Base-by-base conservation (phyloP, 805 yeast species). In the Kazachstania taianensis region DNA sequence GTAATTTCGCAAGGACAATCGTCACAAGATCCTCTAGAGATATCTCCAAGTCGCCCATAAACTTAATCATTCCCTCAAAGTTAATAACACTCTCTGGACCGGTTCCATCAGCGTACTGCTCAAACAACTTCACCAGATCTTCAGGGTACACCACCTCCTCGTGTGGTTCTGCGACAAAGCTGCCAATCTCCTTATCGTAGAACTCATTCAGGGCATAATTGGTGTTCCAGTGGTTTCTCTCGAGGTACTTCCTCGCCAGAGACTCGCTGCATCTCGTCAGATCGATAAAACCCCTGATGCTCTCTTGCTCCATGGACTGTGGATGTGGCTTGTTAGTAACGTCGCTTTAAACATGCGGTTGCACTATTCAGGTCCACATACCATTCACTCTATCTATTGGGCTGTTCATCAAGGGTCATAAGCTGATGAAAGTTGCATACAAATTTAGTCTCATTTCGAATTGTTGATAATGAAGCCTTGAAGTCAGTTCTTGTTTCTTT, bases 21-120 rank as follows among this genome's bases (percentile, higher is more conserved):
- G 84, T 78, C 5, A 65, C 70, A 7, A 74, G 65, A 50, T 87
- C 86, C 45, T 89, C 97, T 1, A 86, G 79, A 10, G 74, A 74
- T 26, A 79, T 65, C 0, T 72, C 76, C 32, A 89, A 59, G 46
- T 79, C 94, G 12, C 65, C 66, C 16, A 89, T 61, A 47, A 78
- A 83, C 27, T 52, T 45, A 7, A 87, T 55, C 0, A 96, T 80
- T 0, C 95, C 96, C 39, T 84, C 92, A 7, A 82, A 66, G 18
- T 77, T 89, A 26, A 86, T 82, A 1, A 52, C 57, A 10, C 54
- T 51, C 0, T 51, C 52, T 7, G 25, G 34, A 8, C 52, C 44
- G 3, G 44, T 50, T 13, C 29, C 38, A 9, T 50, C 43, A 4
- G 48, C 41, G 33, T 52, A 50, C 18, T 35, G 42, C 8, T 46